Base-by-base conservation (phyloP, 441 rosid species). In the Arabidopsis hybrid region DNA sequence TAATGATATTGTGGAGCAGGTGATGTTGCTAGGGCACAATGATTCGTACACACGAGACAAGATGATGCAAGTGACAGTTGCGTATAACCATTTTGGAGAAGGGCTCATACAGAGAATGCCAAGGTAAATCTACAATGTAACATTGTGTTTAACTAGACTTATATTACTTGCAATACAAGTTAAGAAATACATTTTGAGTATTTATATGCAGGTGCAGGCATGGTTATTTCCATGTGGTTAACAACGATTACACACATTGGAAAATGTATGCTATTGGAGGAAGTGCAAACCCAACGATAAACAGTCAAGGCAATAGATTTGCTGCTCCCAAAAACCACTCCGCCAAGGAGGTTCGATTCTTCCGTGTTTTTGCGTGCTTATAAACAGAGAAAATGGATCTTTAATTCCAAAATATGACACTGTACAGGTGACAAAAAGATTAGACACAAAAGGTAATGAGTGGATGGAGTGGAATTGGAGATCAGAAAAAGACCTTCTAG, bases 181-280 rank as follows among this genome's bases (percentile, higher is more conserved):
- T 49, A 49, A 17, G 2, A 17, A 49, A 12, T 16, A 57, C 12
- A 31, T 21, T 32, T 58, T 58, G 43, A 36, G 26, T 34, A 13
- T 43, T 5, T 43, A 8, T 4, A 65, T 49, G 64, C 92, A 93
- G 98, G 84, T 94, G 99, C 72, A 86, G 99, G 77, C 97, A 92
- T 69, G 99, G 97, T 1, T 94, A 91, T 60, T 94, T 92, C 87
- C 99, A 94, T 78, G 97, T 94, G 77, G 96, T 94, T 65, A 94
- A 94, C 89, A 94, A 94, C 63, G 99, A 94, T 81, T 94, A 94
- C 82, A 94, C 97, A 67, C 97, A 94, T 80, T 94, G 99, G 99
- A 95, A 89, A 69, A 94, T 94, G 99, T 94, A 94, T 69, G 99
- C 99, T 47, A 92, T 94, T 56, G 99, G 99, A 67, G 99, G 99